phyloP scores from a whole-genome alignment of 228 moss, liverwort and hornwort species.

The Sphagnum fallax region DNA sequence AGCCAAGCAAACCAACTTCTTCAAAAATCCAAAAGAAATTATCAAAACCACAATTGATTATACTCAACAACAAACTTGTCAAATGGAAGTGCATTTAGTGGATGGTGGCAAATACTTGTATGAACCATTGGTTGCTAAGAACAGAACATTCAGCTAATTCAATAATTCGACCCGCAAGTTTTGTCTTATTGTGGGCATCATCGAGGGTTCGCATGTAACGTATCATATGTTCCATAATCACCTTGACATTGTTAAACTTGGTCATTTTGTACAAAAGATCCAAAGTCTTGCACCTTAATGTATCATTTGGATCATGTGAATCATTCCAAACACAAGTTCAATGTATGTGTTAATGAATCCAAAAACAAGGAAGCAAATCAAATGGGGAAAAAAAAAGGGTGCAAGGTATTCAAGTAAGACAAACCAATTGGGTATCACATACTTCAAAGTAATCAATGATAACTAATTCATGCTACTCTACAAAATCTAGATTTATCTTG shows the following conservation, averaged over 20 bases:
- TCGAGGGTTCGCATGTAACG: conserved; percentile 79
- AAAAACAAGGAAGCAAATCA: too few species aligned
- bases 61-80: too few species aligned
- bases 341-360: background rate
- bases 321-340: background rate
- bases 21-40: too few species aligned
- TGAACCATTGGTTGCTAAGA: conserved; percentile 96
- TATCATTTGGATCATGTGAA: conserved; percentile 85
- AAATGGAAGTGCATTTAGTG: too few species aligned
- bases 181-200: conserved; percentile 89
- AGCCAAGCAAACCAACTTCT: background rate
- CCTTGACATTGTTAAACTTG: conserved; percentile 73
- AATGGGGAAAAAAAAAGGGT: background rate
- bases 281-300: conserved; percentile 81
- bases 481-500: conserved; percentile 82
- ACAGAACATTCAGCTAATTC: conserved; percentile 95
- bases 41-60: too few species aligned
- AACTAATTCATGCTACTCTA: conserved; percentile 85
- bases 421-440: background rate
- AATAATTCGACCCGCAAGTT: conserved; percentile 84
- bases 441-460: conserved; percentile 95
- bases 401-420: background rate
- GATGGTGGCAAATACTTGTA: conserved; percentile 38
- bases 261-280: conserved; percentile 97
- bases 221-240: conserved; percentile 80